Percentiles rank a stretch among this genome's conserved stretches.
Evolutionary conservation across 441 rosid genomes (phyloP).

Genomic region (Pelargonium australe): DNA sequence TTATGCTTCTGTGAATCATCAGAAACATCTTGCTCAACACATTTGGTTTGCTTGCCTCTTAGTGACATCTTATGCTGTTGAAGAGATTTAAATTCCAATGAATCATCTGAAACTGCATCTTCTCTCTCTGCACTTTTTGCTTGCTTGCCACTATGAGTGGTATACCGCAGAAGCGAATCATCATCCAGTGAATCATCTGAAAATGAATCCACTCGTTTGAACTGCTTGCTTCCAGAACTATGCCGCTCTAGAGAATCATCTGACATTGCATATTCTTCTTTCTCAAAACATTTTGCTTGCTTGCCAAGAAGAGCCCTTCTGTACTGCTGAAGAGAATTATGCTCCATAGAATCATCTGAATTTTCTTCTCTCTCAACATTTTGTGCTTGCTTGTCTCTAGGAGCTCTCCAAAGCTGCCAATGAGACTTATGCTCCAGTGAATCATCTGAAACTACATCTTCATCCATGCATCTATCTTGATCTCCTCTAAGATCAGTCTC

Average conservation of each 20-base stretch:
- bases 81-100: slow-evolving; percentile 35
- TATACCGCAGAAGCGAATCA: slow-evolving; percentile 22
- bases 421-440: slow-evolving; percentile 25
- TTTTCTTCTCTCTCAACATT: slow-evolving; percentile 32
- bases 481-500: slow-evolving; percentile 33
- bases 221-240: slow-evolving; percentile 15
- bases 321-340: slow-evolving; percentile 24
- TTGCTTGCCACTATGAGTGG: slow-evolving; percentile 25
- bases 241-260: slow-evolving; percentile 1
- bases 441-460: slow-evolving; percentile 33
- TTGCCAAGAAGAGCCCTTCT: slow-evolving; percentile 22
- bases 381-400: slow-evolving; percentile 24
- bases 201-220: slow-evolving; percentile 30
- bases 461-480: slow-evolving; percentile 24
- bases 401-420: slow-evolving; percentile 20
- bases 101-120: slow-evolving; percentile 38
- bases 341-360: slow-evolving; percentile 44
- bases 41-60: slow-evolving; percentile 30
- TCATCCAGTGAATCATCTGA: slow-evolving; percentile 35
- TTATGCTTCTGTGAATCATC: slow-evolving; percentile 31
- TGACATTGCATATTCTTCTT: slow-evolving; percentile 37
- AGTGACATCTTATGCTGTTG: slow-evolving; percentile 31
- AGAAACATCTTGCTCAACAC: slow-evolving; percentile 25
- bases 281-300: slow-evolving; percentile 27
- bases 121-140: slow-evolving; percentile 32